Evolutionary conservation across 352 stramenopile species (phyloP).

Genomic region (Phytophthora tentaculata): DNA sequence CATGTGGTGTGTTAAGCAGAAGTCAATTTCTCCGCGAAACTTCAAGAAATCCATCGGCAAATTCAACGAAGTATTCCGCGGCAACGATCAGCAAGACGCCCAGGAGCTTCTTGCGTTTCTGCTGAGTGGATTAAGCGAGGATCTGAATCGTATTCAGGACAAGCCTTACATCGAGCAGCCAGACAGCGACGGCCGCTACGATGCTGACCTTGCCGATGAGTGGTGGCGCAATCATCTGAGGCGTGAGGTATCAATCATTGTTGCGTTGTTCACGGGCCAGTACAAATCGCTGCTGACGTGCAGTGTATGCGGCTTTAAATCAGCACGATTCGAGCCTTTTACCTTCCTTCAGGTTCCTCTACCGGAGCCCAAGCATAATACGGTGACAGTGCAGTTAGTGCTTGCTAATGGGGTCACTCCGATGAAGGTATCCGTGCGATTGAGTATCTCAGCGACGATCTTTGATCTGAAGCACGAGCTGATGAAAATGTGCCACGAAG

Average conservation of each 20-base stretch:
- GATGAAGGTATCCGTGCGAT: conserved; percentile 81
- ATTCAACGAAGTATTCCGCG: conserved; percentile 97
- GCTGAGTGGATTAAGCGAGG: conserved; percentile 97
- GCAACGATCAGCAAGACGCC: conserved; percentile 97
- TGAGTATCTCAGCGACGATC: conserved; percentile 84
- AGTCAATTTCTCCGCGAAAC: conserved; percentile 88
- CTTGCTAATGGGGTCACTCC: conserved; percentile 74
- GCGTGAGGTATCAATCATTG: conserved; percentile 98
- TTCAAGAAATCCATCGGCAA: conserved; percentile 96
- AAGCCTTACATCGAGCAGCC: conserved; percentile 98
- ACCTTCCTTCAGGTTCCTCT: conserved; percentile 90
- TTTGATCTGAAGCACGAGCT: conserved; percentile 89
- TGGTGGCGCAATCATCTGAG: conserved; percentile 99
- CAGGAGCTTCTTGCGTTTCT: conserved; percentile 97
- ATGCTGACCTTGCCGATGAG: conserved; percentile 98
- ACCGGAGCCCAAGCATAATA: conserved; percentile 87
- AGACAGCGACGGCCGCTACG: conserved; percentile 96
- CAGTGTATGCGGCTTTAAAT: conserved; percentile 95
- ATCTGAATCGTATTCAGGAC: conserved; percentile 97
- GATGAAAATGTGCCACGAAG: conserved; percentile 77
- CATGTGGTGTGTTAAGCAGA: conserved; percentile 96
- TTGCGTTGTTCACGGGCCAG: conserved; percentile 99
- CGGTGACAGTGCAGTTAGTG: conserved; percentile 82
- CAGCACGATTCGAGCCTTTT: conserved; percentile 93
- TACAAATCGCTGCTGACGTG: conserved; percentile 98